A percentile compares a stretch with the other conserved stretches of the same genome.
Evolutionary conservation across 2,329 filamentous ascomycete species (phyloP).

Genomic region (Diaporthe capsici): DNA sequence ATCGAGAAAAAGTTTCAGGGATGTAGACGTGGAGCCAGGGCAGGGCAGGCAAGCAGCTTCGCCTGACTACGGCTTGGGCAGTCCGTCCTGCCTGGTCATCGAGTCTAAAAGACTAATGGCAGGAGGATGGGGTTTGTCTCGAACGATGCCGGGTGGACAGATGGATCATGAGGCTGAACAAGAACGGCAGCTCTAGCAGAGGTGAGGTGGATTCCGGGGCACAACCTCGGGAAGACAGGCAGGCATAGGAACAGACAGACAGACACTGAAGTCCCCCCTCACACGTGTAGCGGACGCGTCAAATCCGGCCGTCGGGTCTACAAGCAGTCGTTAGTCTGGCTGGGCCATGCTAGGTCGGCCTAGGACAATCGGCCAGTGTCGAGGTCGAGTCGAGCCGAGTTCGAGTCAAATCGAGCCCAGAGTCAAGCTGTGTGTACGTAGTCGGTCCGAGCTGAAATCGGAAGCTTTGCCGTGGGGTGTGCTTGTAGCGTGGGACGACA

Average conservation of each 20-base stretch:
- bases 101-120: constrained; percentile 1
- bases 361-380: constrained; percentile 1
- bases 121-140: not conserved
- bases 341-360: constrained; percentile 1
- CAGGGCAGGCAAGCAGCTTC: constrained; percentile 14
- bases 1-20: constrained; percentile 32
- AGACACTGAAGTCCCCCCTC: not conserved
- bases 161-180: constrained; percentile 19
- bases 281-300: constrained; percentile 13
- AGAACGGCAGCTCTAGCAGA: not conserved
- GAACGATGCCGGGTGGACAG: not conserved
- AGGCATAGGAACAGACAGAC: not conserved
- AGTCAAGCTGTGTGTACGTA: not conserved
- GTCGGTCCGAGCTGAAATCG: constrained; percentile 14
- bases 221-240: constrained; percentile 1
- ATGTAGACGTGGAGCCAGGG: not conserved
- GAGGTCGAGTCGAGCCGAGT: not conserved
- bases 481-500: constrained; percentile 4
- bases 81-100: constrained; percentile 16
- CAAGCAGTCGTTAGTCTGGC: not conserved
- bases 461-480: constrained; percentile 18
- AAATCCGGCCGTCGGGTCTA: not conserved
- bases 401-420: not conserved
- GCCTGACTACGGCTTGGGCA: constrained; percentile 4
- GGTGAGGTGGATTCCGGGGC: not conserved